Evolutionary conservation across 169 alveolate genomes (phyloP).

Genomic region (Plasmodium cynomolgi): DNA sequence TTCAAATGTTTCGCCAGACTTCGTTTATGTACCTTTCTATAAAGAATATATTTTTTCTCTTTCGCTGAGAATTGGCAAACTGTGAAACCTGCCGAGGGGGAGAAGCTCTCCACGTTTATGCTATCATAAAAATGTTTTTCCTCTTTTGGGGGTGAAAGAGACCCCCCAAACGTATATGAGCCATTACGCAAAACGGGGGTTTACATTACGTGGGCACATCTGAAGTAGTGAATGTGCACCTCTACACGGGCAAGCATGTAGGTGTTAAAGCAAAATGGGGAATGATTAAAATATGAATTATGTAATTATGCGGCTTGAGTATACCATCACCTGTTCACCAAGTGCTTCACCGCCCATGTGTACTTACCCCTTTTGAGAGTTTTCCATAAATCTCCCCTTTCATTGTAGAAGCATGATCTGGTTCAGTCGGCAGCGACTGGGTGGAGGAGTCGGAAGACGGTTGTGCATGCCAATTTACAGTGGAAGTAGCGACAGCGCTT

Average conservation of each 20-base stretch:
- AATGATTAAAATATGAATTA: neutral
- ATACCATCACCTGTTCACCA: neutral
- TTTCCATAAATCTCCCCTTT: neutral
- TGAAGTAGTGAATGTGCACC: neutral
- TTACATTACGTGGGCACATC: neutral
- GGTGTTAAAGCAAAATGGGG: neutral
- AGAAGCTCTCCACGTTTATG: neutral
- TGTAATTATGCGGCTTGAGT: neutral
- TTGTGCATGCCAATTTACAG: conserved; percentile 71
- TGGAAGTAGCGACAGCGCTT: conserved; percentile 61
- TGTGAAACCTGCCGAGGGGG: neutral
- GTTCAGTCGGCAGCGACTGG: conserved; percentile 3
- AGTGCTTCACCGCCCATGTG: neutral
- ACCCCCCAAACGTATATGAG: neutral
- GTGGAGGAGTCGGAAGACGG: conserved; percentile 71
- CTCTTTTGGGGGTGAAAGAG: neutral
- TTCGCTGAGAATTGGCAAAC: neutral
- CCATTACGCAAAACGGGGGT: neutral
- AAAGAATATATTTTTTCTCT: neutral
- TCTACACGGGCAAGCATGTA: neutral
- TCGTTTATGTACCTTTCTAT: neutral
- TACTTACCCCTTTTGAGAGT: neutral
- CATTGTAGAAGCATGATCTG: conserved; percentile 8
- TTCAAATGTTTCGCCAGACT: neutral
- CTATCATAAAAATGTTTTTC: neutral